Percentiles rank a stretch among this genome's conserved stretches.
Evolutionary conservation across 1,284 basidiomycete species (phyloP).

Genomic region (Cerioporus squamosus): DNA sequence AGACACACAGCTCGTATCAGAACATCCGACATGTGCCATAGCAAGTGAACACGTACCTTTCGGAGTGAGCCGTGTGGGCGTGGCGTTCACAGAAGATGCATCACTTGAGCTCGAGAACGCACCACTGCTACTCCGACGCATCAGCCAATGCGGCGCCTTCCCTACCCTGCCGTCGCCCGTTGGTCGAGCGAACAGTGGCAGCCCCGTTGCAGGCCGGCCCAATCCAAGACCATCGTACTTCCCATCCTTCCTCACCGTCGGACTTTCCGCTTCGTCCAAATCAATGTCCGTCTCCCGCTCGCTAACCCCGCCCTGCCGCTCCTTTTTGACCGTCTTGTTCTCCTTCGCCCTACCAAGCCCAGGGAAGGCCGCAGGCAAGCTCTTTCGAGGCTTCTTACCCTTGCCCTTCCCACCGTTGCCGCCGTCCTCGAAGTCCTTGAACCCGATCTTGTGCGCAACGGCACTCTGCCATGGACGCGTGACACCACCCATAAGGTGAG

Average conservation of each 20-base stretch:
- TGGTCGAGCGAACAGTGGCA: slow-evolving; percentile 26
- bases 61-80: slow-evolving; percentile 59
- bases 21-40: not conserved
- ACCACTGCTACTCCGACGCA: slow-evolving; percentile 77
- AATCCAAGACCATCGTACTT: slow-evolving; percentile 70
- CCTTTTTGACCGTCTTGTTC: slow-evolving; percentile 23
- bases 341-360: slow-evolving; percentile 27
- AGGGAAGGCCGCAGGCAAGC: slow-evolving; percentile 70
- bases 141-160: slow-evolving; percentile 57
- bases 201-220: slow-evolving; percentile 52
- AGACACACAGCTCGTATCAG: slow-evolving; percentile 8
- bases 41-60: slow-evolving; percentile 39
- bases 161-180: slow-evolving; percentile 25
- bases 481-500: slow-evolving; percentile 48
- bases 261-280: slow-evolving; percentile 61
- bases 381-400: slow-evolving; percentile 69
- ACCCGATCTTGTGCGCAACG: slow-evolving; percentile 68
- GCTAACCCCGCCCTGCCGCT: slow-evolving; percentile 21
- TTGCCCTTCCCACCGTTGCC: slow-evolving; percentile 34
- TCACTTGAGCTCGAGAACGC: slow-evolving; percentile 77
- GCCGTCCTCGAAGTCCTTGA: slow-evolving; percentile 50
- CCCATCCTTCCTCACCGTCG: slow-evolving; percentile 49
- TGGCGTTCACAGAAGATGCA: slow-evolving; percentile 52
- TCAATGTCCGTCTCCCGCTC: slow-evolving; percentile 42
- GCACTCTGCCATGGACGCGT: slow-evolving; percentile 80